phyloP scores from a whole-genome alignment of 495 filamentous ascomycete species.

The Chaetomium tenue region DNA sequence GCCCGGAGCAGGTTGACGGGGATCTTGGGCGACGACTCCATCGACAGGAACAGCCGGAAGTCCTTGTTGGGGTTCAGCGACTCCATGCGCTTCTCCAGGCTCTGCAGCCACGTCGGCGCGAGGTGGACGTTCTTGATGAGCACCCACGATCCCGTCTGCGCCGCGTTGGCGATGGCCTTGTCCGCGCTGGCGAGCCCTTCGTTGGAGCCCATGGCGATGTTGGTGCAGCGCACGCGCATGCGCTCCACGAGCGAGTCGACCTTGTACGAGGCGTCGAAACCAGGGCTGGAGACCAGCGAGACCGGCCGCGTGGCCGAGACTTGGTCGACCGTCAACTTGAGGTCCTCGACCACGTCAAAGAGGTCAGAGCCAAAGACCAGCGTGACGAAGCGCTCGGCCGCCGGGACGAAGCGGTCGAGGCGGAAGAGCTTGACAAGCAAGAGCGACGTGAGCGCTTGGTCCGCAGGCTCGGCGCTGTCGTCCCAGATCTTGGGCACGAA shows the following conservation, averaged over 20 bases:
- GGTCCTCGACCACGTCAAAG: constrained; percentile 76
- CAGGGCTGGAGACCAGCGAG: constrained; percentile 86
- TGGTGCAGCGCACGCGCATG: constrained; percentile 76
- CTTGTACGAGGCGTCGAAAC: constrained; percentile 98
- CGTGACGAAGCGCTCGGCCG: constrained; percentile 84
- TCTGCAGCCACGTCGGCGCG: constrained; percentile 92
- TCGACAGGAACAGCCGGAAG: constrained; percentile 94
- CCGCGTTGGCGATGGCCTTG: constrained; percentile 91
- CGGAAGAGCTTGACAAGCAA: constrained; percentile 92
- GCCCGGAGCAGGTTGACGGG: constrained; percentile 93
- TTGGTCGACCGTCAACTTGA: constrained; percentile 79
- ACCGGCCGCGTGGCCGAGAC: constrained; percentile 83
- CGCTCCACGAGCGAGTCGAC: constrained; percentile 91
- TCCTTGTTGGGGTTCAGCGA: constrained; percentile 91
- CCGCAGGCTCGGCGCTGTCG: constrained; percentile 58
- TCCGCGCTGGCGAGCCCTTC: constrained; percentile 90
- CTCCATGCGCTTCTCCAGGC: constrained; percentile 92
- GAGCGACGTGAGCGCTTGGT: constrained; percentile 79
- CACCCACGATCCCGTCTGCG: constrained; percentile 91
- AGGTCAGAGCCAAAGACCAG: constrained; percentile 83
- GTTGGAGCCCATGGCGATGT: constrained; percentile 98
- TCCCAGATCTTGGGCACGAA: constrained; percentile 78
- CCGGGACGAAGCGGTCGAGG: constrained; percentile 89
- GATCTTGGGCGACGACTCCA: constrained; percentile 96
- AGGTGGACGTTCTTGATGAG: constrained; percentile 99